These are phyloP conservation scores for Phyllostachys edulis DNA, from an alignment of 176 grass and related monocot species.

Conservation along the genomic window DNA sequence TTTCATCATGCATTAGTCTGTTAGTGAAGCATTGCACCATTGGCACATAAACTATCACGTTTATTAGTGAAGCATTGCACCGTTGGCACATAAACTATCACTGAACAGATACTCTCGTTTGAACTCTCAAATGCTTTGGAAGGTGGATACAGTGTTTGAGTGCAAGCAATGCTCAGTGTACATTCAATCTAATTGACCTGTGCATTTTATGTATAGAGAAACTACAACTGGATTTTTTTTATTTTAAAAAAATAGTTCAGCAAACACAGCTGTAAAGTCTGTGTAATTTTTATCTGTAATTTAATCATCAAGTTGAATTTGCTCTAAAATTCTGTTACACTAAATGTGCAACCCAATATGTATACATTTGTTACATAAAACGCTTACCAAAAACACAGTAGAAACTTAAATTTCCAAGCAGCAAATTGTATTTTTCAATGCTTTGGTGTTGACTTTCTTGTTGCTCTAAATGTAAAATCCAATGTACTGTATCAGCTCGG, in stretches of 20 bases:
- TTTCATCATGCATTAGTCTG: slow-evolving; percentile 27
- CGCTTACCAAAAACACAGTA: not conserved
- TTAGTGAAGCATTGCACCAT: not conserved
- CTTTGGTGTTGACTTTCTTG: not conserved
- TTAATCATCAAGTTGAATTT: not conserved
- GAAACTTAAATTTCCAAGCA: not conserved
- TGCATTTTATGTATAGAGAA: not conserved
- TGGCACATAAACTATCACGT: no score
- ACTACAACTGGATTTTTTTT: not conserved
- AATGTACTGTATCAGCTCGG: not conserved
- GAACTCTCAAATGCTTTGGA: slow-evolving; percentile 16
- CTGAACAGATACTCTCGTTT: not conserved
- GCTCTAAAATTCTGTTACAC: not conserved
- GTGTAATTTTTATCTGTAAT: not conserved
- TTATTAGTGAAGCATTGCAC: not conserved
- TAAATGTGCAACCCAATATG: not conserved
- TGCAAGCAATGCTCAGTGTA: not conserved
- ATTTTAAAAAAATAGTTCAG: not conserved
- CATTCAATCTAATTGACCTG: not conserved
- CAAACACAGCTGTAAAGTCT: not conserved
- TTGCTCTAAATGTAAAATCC: slow-evolving; percentile 5
- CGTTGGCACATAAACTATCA: slow-evolving; percentile 10
- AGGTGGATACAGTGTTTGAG: not conserved
- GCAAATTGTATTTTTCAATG: not conserved
- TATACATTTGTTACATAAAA: not conserved